Conservation (phyloP, 1,284 basidiomycete genomes). For the Boletus calvinii region DNA sequence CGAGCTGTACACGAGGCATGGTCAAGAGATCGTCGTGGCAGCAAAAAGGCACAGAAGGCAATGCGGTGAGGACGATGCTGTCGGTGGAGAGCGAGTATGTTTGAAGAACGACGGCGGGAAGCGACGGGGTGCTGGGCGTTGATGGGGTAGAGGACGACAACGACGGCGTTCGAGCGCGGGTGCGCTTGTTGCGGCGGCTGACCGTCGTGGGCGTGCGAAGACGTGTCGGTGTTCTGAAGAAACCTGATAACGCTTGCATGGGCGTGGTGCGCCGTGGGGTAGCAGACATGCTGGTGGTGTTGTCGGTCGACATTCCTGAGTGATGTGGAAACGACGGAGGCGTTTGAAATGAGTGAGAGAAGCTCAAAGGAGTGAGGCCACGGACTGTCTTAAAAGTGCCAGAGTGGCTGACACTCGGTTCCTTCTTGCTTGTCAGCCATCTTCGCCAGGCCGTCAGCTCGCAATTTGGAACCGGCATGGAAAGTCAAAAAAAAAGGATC, state of each 20-base stretch:
- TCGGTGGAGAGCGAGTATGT: slow-evolving; percentile 49
- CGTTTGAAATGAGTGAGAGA: neutral
- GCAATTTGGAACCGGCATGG: neutral
- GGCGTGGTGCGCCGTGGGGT: slow-evolving; percentile 18
- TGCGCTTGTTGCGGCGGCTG: slow-evolving; percentile 23
- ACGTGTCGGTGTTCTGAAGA: slow-evolving; percentile 28
- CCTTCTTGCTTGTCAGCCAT: slow-evolving; percentile 8
- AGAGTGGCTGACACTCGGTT: slow-evolving; percentile 14
- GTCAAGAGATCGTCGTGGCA: slow-evolving; percentile 60
- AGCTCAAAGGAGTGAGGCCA: too few relatives aligned
- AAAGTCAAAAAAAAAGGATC: neutral
- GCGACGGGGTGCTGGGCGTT: slow-evolving; percentile 2
- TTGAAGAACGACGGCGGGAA: slow-evolving; percentile 45
- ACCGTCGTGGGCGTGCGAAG: slow-evolving; percentile 19
- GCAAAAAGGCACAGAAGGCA: slow-evolving; percentile 53
- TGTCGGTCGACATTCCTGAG: slow-evolving; percentile 16
- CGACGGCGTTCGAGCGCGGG: slow-evolving; percentile 11
- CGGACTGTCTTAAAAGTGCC: slow-evolving; percentile 5
- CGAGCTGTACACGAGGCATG: slow-evolving; percentile 49
- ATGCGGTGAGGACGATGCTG: slow-evolving; percentile 55
- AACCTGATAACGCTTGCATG: slow-evolving; percentile 18
- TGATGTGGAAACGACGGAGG: neutral
- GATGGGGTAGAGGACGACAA: slow-evolving; percentile 10
- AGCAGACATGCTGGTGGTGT: slow-evolving; percentile 3
- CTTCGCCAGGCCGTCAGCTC: neutral